Percentiles rank a stretch among this genome's conserved stretches.
Evolutionary conservation across 768 basidiomycete genomes (phyloP).

Genomic region (Butyriboletus loyo): DNA sequence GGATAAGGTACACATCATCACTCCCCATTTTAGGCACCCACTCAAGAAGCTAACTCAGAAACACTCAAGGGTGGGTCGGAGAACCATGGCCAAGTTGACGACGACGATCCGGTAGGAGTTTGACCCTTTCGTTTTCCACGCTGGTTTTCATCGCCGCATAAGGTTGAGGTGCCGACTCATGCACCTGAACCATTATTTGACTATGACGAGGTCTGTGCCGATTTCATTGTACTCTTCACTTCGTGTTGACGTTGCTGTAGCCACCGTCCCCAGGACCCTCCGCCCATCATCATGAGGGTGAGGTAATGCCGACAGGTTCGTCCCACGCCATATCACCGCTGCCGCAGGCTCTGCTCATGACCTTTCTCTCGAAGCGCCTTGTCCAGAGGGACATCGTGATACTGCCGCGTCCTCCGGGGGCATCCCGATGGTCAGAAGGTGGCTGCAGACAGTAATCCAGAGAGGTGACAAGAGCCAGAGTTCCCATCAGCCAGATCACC

Average conservation of each 20-base stretch:
- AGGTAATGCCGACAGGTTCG: not conserved
- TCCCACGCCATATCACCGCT: not conserved
- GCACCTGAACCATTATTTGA: not conserved
- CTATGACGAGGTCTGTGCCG: not conserved
- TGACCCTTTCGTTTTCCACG: not conserved
- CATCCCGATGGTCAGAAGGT: not conserved
- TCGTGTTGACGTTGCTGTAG: not conserved
- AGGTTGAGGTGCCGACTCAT: not conserved
- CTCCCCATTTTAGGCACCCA: not conserved
- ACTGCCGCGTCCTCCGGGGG: not conserved
- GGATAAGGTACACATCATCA: not conserved
- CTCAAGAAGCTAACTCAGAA: not conserved
- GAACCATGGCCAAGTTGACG: not conserved
- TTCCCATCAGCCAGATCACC: not conserved
- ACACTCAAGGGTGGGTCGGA: not conserved
- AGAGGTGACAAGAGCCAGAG: not conserved
- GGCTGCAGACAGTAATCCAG: not conserved
- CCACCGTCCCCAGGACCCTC: not conserved
- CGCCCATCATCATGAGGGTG: not conserved
- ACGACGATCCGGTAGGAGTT: not conserved
- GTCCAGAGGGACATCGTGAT: not conserved
- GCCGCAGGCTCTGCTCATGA: too few species aligned
- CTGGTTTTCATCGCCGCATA: not conserved
- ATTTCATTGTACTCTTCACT: not conserved
- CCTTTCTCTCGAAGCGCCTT: too few species aligned